Conservation (phyloP, 1,284 basidiomycete species). For the Pseudozyma pruni region DNA sequence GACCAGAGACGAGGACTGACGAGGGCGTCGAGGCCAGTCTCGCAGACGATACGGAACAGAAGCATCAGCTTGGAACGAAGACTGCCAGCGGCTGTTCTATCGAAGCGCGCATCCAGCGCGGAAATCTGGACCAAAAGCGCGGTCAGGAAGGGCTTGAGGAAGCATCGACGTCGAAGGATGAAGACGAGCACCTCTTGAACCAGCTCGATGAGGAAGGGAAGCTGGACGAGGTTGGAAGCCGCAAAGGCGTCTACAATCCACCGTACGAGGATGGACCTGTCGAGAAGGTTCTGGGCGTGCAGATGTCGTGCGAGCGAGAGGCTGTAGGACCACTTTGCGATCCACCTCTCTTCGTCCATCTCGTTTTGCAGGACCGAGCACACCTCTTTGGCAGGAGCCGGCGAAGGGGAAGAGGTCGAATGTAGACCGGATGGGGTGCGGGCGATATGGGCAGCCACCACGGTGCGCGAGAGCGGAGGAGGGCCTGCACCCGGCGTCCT, state of each 20-base stretch:
- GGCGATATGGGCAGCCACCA: constrained; percentile 20
- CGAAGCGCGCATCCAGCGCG: constrained; percentile 22
- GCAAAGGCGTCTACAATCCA: constrained; percentile 85
- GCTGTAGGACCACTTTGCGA: constrained; percentile 83
- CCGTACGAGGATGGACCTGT: constrained; percentile 79
- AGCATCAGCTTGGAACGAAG: constrained; percentile 35
- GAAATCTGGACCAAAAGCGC: constrained; percentile 33
- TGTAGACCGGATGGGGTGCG: constrained; percentile 22
- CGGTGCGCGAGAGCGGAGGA: constrained; percentile 22
- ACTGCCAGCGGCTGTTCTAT: constrained; percentile 14
- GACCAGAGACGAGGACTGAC: constrained; percentile 73
- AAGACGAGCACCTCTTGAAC: constrained; percentile 40
- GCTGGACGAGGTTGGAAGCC: constrained; percentile 43
- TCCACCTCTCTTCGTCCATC: constrained; percentile 79
- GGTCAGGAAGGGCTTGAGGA: constrained; percentile 26
- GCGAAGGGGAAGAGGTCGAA: constrained; percentile 14
- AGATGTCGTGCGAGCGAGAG: constrained; percentile 75
- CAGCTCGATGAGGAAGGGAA: constrained; percentile 43
- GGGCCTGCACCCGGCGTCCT: constrained; percentile 20
- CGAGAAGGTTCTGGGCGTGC: constrained; percentile 83
- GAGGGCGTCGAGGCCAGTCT: constrained; percentile 74
- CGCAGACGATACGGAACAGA: constrained; percentile 37
- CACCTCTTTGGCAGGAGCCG: constrained; percentile 16
- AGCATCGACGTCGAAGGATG: constrained; percentile 34
- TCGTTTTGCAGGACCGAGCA: constrained; percentile 68